Percentiles rank a stretch among this genome's conserved stretches.
phyloP scores from a whole-genome alignment of 2,329 filamentous ascomycete species.

The Nemania diffusa region DNA sequence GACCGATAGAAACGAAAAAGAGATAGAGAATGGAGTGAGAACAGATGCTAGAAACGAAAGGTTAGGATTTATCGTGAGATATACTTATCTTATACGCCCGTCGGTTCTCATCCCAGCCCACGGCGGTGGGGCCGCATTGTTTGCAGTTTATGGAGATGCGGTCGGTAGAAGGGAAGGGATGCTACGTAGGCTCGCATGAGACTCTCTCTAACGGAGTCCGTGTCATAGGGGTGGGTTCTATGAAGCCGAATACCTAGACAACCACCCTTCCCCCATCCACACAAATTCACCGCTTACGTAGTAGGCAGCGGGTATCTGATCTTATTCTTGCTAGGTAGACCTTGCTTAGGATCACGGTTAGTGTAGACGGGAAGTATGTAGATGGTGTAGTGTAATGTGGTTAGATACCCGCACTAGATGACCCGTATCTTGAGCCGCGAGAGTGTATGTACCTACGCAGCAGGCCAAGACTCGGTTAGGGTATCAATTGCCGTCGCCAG shows the following conservation, averaged over 20 bases:
- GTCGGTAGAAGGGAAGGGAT: conserved; percentile 18
- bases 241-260: conserved; percentile 14
- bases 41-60: conserved; percentile 35
- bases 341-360: background rate
- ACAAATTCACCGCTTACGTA: background rate
- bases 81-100: conserved; percentile 38
- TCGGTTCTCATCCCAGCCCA: conserved; percentile 27
- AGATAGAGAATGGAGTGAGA: conserved; percentile 22
- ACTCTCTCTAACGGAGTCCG: conserved; percentile 29
- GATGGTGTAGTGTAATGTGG: too few species aligned
- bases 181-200: conserved; percentile 9
- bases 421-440: background rate
- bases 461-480: background rate
- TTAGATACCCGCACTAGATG: conserved; percentile 11
- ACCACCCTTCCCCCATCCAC: background rate
- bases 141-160: conserved; percentile 18
- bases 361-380: background rate
- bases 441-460: too few species aligned
- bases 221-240: conserved; percentile 30
- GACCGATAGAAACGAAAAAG: conserved; percentile 43
- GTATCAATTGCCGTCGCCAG: conserved; percentile 4
- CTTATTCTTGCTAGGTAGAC: background rate
- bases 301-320: background rate
- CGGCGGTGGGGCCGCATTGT: conserved; percentile 21
- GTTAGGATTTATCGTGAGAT: conserved; percentile 35